Evolutionary conservation across 495 filamentous ascomycete genomes (phyloP).

Genomic region (Hypoxylon perforatum): DNA sequence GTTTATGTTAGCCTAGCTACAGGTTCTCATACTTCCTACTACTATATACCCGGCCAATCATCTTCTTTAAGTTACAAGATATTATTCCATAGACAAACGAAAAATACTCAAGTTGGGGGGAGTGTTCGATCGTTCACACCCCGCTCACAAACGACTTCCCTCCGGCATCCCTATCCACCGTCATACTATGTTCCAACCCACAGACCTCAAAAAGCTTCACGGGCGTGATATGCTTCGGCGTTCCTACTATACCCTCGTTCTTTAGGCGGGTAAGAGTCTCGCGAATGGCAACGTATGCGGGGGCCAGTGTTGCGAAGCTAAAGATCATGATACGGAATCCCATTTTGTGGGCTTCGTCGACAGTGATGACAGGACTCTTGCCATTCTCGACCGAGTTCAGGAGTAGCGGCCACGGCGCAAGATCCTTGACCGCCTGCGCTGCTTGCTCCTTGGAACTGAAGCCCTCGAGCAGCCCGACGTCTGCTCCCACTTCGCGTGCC

Average conservation of each 20-base stretch:
- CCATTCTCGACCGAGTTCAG: constrained; percentile 75
- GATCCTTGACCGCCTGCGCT: constrained; percentile 60
- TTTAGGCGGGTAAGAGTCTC: constrained; percentile 58
- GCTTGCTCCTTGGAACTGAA: constrained; percentile 67
- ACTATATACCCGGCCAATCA: too few relatives aligned
- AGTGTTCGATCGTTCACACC: constrained; percentile 7
- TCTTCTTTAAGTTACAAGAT: too few relatives aligned
- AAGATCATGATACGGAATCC: constrained; percentile 75
- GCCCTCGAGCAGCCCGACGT: constrained; percentile 73
- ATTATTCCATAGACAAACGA: too few relatives aligned
- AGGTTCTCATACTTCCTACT: too few relatives aligned
- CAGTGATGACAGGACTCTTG: constrained; percentile 66
- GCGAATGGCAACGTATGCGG: constrained; percentile 65
- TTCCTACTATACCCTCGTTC: constrained; percentile 60
- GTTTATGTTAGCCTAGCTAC: too few relatives aligned
- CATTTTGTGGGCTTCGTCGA: constrained; percentile 67
- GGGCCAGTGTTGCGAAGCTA: constrained; percentile 62
- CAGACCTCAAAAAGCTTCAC: constrained; percentile 58
- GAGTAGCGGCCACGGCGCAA: constrained; percentile 68
- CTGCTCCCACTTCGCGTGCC: constrained; percentile 68
- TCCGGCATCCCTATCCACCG: constrained; percentile 66
- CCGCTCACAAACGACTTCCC: constrained; percentile 48
- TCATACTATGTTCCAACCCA: constrained; percentile 67
- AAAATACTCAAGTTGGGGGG: too few relatives aligned
- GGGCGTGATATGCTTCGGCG: constrained; percentile 54